A percentile compares a stretch with the other conserved stretches of the same genome.
Conservation (phyloP, 495 filamentous ascomycete genomes). For the Aspergillus avenaceus region DNA sequence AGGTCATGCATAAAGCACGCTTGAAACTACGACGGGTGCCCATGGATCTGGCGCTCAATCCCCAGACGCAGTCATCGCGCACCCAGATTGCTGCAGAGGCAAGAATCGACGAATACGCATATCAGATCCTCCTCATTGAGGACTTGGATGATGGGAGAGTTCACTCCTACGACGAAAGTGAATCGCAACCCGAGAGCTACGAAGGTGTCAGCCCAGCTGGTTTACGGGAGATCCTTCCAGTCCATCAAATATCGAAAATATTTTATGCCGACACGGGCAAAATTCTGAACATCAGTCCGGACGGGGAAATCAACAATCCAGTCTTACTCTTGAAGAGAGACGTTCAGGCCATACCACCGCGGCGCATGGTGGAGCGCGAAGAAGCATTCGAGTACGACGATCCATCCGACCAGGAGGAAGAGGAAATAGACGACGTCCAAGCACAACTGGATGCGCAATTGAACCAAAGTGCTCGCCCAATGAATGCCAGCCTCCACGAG, state of each 20-base stretch:
- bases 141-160: constrained; percentile 89
- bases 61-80: constrained; percentile 10
- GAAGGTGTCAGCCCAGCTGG: constrained; percentile 73
- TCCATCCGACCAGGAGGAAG: constrained; percentile 24
- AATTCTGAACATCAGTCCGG: constrained; percentile 82
- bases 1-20: constrained; percentile 91
- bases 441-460: constrained; percentile 68
- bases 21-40: constrained; percentile 69
- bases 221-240: constrained; percentile 76
- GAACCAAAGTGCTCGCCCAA: constrained; percentile 27
- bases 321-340: constrained; percentile 87
- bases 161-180: constrained; percentile 71
- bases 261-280: constrained; percentile 97
- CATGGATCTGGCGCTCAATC: constrained; percentile 32
- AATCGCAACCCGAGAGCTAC: constrained; percentile 56
- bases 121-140: constrained; percentile 85
- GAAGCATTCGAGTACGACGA: constrained; percentile 24
- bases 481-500: constrained; percentile 25
- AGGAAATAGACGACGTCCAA: constrained; percentile 49
- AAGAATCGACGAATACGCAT: constrained; percentile 70
- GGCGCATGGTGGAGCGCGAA: constrained; percentile 57
- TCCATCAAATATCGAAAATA: constrained; percentile 90
- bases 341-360: constrained; percentile 65
- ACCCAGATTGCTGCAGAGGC: constrained; percentile 44
- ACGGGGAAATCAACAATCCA: constrained; percentile 77